Evolutionary conservation across 2,329 filamentous ascomycete genomes (phyloP).

Genomic region (Colletotrichum theobromicola): DNA sequence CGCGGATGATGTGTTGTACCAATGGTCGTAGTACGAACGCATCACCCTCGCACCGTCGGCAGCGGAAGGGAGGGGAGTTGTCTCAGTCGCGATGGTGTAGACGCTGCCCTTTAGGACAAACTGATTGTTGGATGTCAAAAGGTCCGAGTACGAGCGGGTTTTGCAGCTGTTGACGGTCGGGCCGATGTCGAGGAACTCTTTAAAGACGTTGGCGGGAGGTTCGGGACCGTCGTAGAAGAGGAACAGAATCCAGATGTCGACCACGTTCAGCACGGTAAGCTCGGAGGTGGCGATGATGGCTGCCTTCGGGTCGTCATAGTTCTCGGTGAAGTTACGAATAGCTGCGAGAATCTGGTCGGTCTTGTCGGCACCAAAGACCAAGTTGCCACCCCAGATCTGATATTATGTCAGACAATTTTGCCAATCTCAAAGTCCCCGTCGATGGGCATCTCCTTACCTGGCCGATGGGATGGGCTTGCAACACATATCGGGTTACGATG

Average conservation of each 20-base stretch:
- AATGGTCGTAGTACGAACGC: conserved; percentile 34
- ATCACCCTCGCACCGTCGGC: conserved; percentile 32
- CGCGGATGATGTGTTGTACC: conserved; percentile 33
- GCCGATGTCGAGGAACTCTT: conserved; percentile 56
- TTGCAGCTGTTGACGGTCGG: conserved; percentile 49
- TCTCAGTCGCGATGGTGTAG: conserved; percentile 44
- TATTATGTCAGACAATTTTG: too few relatives aligned
- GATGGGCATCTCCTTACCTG: not conserved
- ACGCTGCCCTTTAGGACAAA: conserved; percentile 36
- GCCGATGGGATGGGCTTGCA: conserved; percentile 46
- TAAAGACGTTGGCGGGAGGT: conserved; percentile 58
- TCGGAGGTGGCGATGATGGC: conserved; percentile 63
- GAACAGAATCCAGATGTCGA: conserved; percentile 65
- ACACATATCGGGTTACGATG: conserved; percentile 50
- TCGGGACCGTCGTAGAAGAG: conserved; percentile 65
- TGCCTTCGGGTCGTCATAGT: conserved; percentile 62
- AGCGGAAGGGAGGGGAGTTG: conserved; percentile 35
- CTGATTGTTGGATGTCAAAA: conserved; percentile 46
- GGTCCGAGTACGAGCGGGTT: conserved; percentile 50
- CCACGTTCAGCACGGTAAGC: conserved; percentile 42
- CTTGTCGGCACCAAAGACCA: conserved; percentile 38
- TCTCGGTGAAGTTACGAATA: conserved; percentile 59
- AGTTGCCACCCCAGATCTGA: conserved; percentile 48
- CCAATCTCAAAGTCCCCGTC: not conserved
- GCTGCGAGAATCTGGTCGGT: conserved; percentile 47